Evolutionary conservation across 106 monocot species (phyloP), one percentile per base, ranked within the genome.

Genomic region (Posidonia australis): DNA sequence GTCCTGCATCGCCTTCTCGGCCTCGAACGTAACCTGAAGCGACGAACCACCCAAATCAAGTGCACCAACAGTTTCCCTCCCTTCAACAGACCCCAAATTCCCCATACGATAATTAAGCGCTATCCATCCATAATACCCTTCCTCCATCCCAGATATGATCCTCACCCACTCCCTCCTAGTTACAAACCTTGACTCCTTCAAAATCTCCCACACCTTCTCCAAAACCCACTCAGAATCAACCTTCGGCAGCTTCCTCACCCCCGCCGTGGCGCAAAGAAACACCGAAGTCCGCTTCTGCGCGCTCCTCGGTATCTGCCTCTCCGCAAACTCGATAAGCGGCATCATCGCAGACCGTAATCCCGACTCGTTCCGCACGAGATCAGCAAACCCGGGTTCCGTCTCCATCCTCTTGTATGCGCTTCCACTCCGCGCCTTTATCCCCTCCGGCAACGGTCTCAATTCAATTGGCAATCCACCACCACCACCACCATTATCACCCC

Each of bases 11-110:
- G 74, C 75, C 10, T 77, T 78, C 46, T 78, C 69, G 18, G 67
- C 84, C 70, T 96, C 90, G 67, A 96, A 96, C 36, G 94, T 96
- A n/a, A 96, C 86, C 61, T 96, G 94, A 68, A 96, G 78, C 14
- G 94, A 96, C 28, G 94, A 96, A 58, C 94, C 94, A 45, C 94
- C 94, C 13, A 96, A 51, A 82, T 96, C 94, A 56, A 96, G 84
- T 42, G 90, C 74, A 60, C 94, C 94, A 73, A 76, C 81, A 6
- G 89, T 90, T 55, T 29, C 62, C 73, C 72, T 89, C 27, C 65
- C 9, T 19, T 74, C 69, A 36, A 51, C 66, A 26, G 78, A 74
- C 54, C 79, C 86, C 24, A 94, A 43, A 66, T 81, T 70, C 25
- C 82, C 84, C 76, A 74, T 82, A 22, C 76, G 79, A 64, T 94